A percentile compares a stretch with the other conserved stretches of the same genome.
These are phyloP conservation scores for Cetradonia linearis DNA, from an alignment of 495 filamentous ascomycete genomes.

Conservation along the genomic window DNA sequence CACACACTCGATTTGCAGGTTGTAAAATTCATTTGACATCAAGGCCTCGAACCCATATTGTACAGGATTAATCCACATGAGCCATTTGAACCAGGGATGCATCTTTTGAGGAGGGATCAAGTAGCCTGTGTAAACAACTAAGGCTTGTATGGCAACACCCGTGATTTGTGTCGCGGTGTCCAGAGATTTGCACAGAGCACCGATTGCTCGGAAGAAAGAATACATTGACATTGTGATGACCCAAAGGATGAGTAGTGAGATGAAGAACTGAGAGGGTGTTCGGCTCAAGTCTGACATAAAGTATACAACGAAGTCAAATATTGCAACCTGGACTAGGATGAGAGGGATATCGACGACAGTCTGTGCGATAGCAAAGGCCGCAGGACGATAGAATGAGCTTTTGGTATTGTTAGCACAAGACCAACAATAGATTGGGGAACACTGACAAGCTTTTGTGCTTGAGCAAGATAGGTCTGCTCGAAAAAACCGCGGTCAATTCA, in stretches of 20 bases:
- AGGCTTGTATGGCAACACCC: conserved; percentile 49
- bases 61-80: conserved; percentile 66
- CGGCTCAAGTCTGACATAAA: conserved; percentile 51
- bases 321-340: conserved; percentile 53
- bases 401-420: not conserved
- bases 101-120: conserved; percentile 62
- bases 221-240: conserved; percentile 65
- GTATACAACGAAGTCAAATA: conserved; percentile 61
- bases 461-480: conserved; percentile 59
- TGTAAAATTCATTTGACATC: conserved; percentile 50
- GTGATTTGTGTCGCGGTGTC: conserved; percentile 57
- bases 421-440: too few relatives aligned
- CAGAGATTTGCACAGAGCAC: conserved; percentile 51
- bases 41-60: conserved; percentile 63
- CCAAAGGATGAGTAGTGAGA: conserved; percentile 51
- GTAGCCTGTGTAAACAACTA: conserved; percentile 77
- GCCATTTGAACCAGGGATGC: conserved; percentile 74
- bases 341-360: conserved; percentile 68
- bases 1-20: conserved; percentile 39
- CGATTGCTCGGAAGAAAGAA: conserved; percentile 67
- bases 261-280: conserved; percentile 76
- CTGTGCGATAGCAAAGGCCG: conserved; percentile 68
- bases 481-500: conserved; percentile 63
- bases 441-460: conserved; percentile 62
- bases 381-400: conserved; percentile 67